phyloP scores from a whole-genome alignment of 495 filamentous ascomycete species.

The Parachaetomium inaequale region DNA sequence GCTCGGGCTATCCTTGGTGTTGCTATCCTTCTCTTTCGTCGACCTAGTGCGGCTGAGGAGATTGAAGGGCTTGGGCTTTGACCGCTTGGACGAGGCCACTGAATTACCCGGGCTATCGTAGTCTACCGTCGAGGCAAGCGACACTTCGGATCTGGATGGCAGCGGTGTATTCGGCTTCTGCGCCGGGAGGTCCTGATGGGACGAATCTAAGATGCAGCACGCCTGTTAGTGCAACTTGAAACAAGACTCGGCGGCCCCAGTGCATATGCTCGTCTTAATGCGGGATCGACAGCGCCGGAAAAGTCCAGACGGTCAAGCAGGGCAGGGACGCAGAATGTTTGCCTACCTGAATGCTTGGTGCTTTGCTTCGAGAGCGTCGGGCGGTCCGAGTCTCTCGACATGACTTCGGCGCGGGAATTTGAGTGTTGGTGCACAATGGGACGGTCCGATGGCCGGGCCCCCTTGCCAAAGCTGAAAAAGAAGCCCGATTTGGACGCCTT shows the following conservation, averaged over 20 bases:
- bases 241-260: conserved; percentile 9
- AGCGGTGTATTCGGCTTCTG: conserved; percentile 36
- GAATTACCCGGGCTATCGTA: conserved; percentile 34
- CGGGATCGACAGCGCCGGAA: neutral
- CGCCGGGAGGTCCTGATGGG: conserved; percentile 35
- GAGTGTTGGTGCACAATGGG: conserved; percentile 35
- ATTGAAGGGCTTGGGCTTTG: conserved; percentile 54
- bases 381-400: conserved; percentile 43
- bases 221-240: conserved; percentile 22
- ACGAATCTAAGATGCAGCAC: conserved; percentile 33
- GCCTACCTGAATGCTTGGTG: conserved; percentile 47
- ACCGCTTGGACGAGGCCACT: conserved; percentile 33
- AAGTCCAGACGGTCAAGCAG: conserved; percentile 1
- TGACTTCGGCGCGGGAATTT: conserved; percentile 39
- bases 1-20: conserved; percentile 40
- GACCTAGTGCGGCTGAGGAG: conserved; percentile 67
- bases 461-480: conserved; percentile 47
- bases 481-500: conserved; percentile 40
- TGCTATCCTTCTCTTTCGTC: conserved; percentile 53
- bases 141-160: conserved; percentile 44
- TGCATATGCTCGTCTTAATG: neutral
- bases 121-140: conserved; percentile 40
- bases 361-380: conserved; percentile 41
- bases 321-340: conserved; percentile 7
- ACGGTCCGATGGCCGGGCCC: conserved; percentile 39